Conservation (phyloP, 257 asterid genomes). For the Nicotiana tabacum region DNA sequence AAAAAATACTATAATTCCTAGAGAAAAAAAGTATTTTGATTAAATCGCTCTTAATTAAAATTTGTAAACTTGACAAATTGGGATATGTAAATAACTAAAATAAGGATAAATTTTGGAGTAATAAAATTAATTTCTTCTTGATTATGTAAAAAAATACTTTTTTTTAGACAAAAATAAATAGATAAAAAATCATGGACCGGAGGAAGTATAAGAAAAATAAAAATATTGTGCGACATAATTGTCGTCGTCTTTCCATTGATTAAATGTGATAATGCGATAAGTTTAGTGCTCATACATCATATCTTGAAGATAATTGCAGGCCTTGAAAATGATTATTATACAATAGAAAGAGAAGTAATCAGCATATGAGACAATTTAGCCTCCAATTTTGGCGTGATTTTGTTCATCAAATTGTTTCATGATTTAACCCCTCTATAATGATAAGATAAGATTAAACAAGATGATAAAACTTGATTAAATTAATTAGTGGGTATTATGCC, state of each 20-base stretch:
- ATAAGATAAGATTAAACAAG: background rate
- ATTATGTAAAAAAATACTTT: no score
- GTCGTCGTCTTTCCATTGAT: slow-evolving; percentile 16
- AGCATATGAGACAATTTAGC: background rate
- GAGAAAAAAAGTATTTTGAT: no score
- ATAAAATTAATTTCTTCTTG: no score
- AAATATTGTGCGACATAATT: slow-evolving; percentile 28
- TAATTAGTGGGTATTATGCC: background rate
- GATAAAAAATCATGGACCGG: no score
- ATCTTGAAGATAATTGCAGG: background rate
- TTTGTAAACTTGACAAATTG: no score
- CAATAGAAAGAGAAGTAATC: background rate
- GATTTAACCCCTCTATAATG: background rate
- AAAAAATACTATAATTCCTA: no score
- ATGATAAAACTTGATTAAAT: background rate
- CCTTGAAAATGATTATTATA: background rate
- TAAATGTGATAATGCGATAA: slow-evolving; percentile 16
- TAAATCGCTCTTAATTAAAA: no score
- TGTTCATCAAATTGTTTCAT: background rate
- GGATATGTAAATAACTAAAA: no score
- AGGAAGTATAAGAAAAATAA: background rate
- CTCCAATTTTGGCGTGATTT: background rate
- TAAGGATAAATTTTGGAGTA: no score
- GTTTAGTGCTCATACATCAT: background rate
- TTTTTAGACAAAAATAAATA: no score